Percentiles rank a stretch among this genome's conserved stretches.
Conservation (phyloP, 108 stramenopile species). For the Stephanodiscus triporus region DNA sequence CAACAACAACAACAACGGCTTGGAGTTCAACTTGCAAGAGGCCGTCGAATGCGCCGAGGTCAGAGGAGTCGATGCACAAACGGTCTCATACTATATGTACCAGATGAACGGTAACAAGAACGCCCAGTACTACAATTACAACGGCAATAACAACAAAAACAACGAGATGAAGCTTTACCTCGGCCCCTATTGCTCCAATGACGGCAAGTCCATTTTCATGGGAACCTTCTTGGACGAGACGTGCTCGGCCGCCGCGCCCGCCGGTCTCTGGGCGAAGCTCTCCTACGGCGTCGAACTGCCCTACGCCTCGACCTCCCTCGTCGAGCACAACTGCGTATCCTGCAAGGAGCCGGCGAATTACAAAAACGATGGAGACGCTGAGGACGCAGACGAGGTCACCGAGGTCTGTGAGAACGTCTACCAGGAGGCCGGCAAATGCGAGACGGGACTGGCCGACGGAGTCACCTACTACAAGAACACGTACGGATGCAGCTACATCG, state of each 20-base stretch:
- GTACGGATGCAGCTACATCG: constrained; percentile 67
- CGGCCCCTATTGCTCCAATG: constrained; percentile 73
- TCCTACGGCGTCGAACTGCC: constrained; percentile 69
- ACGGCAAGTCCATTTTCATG: constrained; percentile 73
- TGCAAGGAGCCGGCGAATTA: constrained; percentile 60
- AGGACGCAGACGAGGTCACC: constrained; percentile 50
- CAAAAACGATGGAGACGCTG: constrained; percentile 37
- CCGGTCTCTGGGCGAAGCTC: constrained; percentile 60
- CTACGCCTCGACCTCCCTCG: constrained; percentile 57
- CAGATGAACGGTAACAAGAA: constrained; percentile 1
- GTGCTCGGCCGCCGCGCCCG: constrained; percentile 59
- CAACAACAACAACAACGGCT: constrained; percentile 25
- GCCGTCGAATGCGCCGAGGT: constrained; percentile 39
- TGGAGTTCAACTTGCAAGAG: constrained; percentile 30
- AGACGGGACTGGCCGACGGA: constrained; percentile 48
- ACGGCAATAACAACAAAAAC: constrained; percentile 52
- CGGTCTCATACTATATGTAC: constrained; percentile 29
- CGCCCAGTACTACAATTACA: constrained; percentile 35
- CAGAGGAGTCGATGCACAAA: constrained; percentile 26
- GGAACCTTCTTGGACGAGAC: constrained; percentile 77
- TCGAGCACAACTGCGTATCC: constrained; percentile 65
- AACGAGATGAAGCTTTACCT: constrained; percentile 60
- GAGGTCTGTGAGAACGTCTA: constrained; percentile 73
- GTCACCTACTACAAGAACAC: constrained; percentile 64
- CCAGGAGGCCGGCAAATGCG: constrained; percentile 76